These are phyloP conservation scores for Mucor ambiguus DNA, from an alignment of 371 early-diverging fungal species.

Conservation along the genomic window DNA sequence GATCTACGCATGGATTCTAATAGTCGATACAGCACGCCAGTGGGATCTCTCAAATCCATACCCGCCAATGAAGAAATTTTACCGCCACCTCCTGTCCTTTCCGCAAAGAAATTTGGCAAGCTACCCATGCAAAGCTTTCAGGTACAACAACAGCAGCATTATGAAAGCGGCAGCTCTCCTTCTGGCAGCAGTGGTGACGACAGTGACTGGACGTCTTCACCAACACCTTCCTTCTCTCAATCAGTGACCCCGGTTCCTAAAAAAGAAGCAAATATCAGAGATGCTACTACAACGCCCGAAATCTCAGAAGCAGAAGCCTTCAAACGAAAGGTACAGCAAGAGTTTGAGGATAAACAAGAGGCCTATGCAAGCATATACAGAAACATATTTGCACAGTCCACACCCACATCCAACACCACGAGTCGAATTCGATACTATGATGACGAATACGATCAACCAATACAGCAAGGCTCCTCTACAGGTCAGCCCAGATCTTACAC, in stretches of 20 bases:
- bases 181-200: not conserved
- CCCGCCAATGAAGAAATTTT: not conserved
- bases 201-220: not conserved
- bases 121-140: constrained; percentile 2
- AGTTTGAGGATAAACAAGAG: not conserved
- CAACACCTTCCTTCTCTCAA: not conserved
- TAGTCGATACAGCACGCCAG: constrained; percentile 9
- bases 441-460: constrained; percentile 2
- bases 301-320: constrained; percentile 14
- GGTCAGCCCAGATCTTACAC: not conserved
- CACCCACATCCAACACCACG: constrained; percentile 5
- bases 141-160: not conserved
- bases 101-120: constrained; percentile 3
- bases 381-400: constrained; percentile 2
- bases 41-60: constrained; percentile 1
- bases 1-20: not conserved
- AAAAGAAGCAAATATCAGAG: not conserved
- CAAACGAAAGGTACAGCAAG: constrained; percentile 9
- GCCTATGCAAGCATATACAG: not conserved
- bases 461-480: not conserved
- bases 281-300: not conserved
- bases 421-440: constrained; percentile 12
- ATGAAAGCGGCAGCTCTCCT: not conserved
- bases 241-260: not conserved
- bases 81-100: not conserved